phyloP scores from a whole-genome alignment of 805 yeast species.

The Yamadazyma endophytica region DNA sequence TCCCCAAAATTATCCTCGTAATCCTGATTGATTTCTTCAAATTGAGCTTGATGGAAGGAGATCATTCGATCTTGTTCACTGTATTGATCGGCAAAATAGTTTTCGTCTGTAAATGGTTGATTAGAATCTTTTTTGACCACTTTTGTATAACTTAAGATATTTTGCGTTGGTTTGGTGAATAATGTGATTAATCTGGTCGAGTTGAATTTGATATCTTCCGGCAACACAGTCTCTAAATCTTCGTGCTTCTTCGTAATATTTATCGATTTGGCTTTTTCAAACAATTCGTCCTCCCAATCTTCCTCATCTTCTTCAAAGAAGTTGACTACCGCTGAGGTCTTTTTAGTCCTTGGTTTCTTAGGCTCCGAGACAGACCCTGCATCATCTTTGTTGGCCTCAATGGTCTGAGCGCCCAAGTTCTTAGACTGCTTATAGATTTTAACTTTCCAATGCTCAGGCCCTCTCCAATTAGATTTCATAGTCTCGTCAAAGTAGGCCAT shows the following conservation, averaged over 20 bases:
- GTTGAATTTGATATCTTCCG: conserved; percentile 70
- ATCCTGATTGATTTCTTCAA: conserved; percentile 35
- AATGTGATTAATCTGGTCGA: conserved; percentile 63
- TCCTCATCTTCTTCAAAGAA: conserved; percentile 30
- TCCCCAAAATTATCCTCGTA: conserved; percentile 30
- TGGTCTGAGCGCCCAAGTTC: too few relatives aligned
- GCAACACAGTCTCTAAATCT: conserved; percentile 44
- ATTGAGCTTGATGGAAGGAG: conserved; percentile 37
- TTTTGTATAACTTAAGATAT: conserved; percentile 14
- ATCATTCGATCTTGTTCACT: conserved; percentile 38
- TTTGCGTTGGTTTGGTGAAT: conserved; percentile 57
- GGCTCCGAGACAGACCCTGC: too few relatives aligned
- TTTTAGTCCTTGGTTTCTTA: conserved; percentile 13
- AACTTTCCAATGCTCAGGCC: conserved; percentile 89
- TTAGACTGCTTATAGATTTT: conserved; percentile 48
- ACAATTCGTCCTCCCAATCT: conserved; percentile 24
- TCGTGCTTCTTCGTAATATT: conserved; percentile 10
- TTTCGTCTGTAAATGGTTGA: conserved; percentile 50
- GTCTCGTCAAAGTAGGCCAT: conserved; percentile 80
- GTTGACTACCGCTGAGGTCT: conserved; percentile 21
- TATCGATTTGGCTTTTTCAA: conserved; percentile 26
- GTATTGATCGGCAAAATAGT: conserved; percentile 69
- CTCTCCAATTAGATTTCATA: conserved; percentile 76
- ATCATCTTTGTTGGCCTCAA: too few relatives aligned
- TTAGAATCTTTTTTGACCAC: conserved; percentile 9